A percentile compares a stretch with the other conserved stretches of the same genome.
Conservation (phyloP, 164 flowering plant genomes). For the Vitis labrusca region DNA sequence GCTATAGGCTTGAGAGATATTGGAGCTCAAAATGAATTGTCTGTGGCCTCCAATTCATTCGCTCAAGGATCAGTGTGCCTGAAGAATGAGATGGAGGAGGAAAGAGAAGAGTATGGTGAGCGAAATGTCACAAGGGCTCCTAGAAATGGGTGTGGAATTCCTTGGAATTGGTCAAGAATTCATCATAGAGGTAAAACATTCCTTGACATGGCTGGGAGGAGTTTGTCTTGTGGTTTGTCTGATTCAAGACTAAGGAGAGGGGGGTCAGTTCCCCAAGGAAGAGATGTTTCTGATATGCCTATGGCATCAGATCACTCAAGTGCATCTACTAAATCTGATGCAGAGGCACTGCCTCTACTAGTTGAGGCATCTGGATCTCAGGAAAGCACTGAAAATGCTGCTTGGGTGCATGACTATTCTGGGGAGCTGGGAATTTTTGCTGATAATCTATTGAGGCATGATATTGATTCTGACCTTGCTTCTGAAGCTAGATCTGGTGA, state of each 20-base stretch:
- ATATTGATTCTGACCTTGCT: constrained; percentile 68
- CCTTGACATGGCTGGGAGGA: constrained; percentile 93
- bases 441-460: constrained; percentile 57
- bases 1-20: constrained; percentile 39
- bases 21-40: constrained; percentile 59
- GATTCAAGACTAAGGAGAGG: constrained; percentile 67
- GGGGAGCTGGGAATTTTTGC: constrained; percentile 94
- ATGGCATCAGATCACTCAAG: constrained; percentile 52
- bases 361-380: constrained; percentile 74
- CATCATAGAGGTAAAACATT: constrained; percentile 84
- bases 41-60: constrained; percentile 84
- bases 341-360: constrained; percentile 78
- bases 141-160: constrained; percentile 90
- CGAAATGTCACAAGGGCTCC: constrained; percentile 60
- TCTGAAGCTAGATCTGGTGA: constrained; percentile 71
- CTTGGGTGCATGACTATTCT: constrained; percentile 76
- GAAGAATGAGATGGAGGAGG: constrained; percentile 40
- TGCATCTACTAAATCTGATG: constrained; percentile 57
- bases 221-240: constrained; percentile 87
- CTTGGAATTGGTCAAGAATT: constrained; percentile 97
- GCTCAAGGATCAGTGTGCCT: constrained; percentile 42
- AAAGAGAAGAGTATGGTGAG: constrained; percentile 37
- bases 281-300: constrained; percentile 42
- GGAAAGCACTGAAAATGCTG: constrained; percentile 58
- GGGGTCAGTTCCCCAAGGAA: constrained; percentile 34